Evolutionary conservation across 2,329 filamentous ascomycete genomes (phyloP).

Genomic region (Cadophora luteo-olivacea): DNA sequence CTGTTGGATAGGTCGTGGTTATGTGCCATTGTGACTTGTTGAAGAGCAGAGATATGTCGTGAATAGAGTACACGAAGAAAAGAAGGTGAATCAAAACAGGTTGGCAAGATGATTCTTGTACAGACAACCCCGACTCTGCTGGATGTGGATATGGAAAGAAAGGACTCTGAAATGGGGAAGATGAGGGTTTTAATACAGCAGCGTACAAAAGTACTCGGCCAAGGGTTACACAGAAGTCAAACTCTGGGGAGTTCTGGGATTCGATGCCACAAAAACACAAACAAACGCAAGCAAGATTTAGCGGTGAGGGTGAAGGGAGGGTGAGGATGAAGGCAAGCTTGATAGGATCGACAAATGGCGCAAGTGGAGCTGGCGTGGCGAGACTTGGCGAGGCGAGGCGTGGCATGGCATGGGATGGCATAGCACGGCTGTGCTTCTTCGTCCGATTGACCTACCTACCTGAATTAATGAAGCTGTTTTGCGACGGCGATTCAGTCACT

Average conservation of each 20-base stretch:
- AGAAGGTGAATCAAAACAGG: not conserved
- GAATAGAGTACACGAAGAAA: not conserved
- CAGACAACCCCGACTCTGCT: not conserved
- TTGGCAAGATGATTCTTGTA: not conserved
- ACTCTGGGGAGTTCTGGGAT: not conserved
- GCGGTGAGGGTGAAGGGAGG: conserved; percentile 4
- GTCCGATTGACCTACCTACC: not conserved
- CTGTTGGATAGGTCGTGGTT: conserved; percentile 39
- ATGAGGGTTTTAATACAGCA: not conserved
- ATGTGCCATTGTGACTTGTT: conserved; percentile 31
- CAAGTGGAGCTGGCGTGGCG: not conserved
- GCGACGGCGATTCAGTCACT: not conserved
- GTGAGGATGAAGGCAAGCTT: too few species aligned
- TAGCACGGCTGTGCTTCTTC: not conserved
- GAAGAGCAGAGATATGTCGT: not conserved
- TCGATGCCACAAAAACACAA: not conserved
- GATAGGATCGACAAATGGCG: not conserved
- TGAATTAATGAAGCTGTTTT: not conserved
- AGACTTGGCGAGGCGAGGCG: not conserved
- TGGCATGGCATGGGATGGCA: too few species aligned
- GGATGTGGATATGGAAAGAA: not conserved
- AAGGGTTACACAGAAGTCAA: not conserved
- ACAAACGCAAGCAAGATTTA: not conserved
- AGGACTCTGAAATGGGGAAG: not conserved
- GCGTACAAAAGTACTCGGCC: not conserved